These are phyloP conservation scores for Phytophthora pluvialis DNA, from an alignment of 352 stramenopile genomes.

Conservation along the genomic window DNA sequence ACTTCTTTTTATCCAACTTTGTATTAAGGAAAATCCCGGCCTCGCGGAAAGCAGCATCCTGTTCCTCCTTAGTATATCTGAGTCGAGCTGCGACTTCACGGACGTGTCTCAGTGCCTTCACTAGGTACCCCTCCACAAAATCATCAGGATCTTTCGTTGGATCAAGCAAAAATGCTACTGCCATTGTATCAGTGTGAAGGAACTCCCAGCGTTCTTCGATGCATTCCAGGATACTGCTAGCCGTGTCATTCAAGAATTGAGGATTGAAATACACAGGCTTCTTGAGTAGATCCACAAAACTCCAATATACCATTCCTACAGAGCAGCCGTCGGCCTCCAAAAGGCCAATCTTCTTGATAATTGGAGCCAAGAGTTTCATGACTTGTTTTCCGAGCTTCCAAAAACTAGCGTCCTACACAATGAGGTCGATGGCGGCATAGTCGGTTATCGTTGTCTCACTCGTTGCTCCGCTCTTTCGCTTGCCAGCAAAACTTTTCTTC, in stretches of 20 bases:
- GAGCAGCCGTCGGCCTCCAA: slow-evolving; percentile 11
- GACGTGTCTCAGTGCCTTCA: not conserved
- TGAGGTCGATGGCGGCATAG: not conserved
- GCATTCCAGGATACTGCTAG: not conserved
- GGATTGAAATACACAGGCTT: not conserved
- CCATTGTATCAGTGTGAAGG: slow-evolving; percentile 13
- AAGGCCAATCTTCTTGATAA: slow-evolving; percentile 9
- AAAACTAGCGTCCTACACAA: not conserved
- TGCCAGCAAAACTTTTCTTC: not conserved
- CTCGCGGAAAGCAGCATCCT: not conserved
- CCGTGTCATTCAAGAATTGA: not conserved
- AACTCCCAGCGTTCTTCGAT: slow-evolving; percentile 11
- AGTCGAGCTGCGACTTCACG: slow-evolving; percentile 4
- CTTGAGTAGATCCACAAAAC: slow-evolving; percentile 5
- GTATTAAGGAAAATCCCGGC: not conserved
- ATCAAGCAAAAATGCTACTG: slow-evolving; percentile 16
- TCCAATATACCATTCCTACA: not conserved
- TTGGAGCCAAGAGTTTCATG: slow-evolving; percentile 9
- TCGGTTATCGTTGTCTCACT: not conserved
- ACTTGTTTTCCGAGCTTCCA: slow-evolving; percentile 3
- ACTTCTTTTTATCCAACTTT: not conserved
- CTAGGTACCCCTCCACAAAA: slow-evolving; percentile 1
- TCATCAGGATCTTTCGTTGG: slow-evolving; percentile 9
- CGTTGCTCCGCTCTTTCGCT: not conserved
- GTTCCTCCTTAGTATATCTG: not conserved